These are phyloP conservation scores for Scalesia atractyloides DNA, from an alignment of 129 eudicot genomes.

Conservation along the genomic window DNA sequence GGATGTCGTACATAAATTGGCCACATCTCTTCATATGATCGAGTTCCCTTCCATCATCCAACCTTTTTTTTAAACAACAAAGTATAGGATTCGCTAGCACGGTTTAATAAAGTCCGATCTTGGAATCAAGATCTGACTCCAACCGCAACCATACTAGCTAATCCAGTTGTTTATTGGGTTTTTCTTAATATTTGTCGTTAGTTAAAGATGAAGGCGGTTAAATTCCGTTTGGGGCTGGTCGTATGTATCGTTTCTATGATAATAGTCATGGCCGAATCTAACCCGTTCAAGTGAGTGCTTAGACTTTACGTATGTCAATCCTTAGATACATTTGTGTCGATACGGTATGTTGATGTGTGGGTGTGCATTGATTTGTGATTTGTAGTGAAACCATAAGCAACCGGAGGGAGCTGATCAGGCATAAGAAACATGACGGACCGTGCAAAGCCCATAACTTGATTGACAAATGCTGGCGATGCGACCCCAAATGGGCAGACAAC, in stretches of 20 bases:
- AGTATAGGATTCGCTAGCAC: conserved; percentile 37
- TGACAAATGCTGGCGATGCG: conserved; percentile 81
- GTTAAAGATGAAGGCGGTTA: conserved; percentile 34
- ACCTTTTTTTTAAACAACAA: conserved; percentile 9
- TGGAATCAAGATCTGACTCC: conserved; percentile 38
- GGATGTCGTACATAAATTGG: conserved; percentile 33
- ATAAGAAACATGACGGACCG: conserved; percentile 39
- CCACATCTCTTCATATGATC: conserved; percentile 32
- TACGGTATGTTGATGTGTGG: not conserved
- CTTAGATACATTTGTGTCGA: not conserved
- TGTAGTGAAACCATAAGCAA: conserved; percentile 30
- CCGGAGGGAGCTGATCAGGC: conserved; percentile 47
- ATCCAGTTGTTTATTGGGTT: conserved; percentile 25
- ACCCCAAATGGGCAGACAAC: conserved; percentile 63
- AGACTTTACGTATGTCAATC: too few relatives aligned
- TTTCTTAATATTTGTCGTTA: not conserved
- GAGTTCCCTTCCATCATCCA: conserved; percentile 28
- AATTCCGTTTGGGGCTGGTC: conserved; percentile 24
- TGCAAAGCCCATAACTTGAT: conserved; percentile 68
- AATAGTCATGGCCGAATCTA: conserved; percentile 16
- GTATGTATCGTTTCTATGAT: conserved; percentile 17
- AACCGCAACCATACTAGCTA: conserved; percentile 35
- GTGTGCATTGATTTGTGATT: not conserved
- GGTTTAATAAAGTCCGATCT: conserved; percentile 41
- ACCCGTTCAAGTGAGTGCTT: conserved; percentile 18